Evolutionary conservation across 352 stramenopile species (phyloP).

Genomic region (Peronospora belbahrii): DNA sequence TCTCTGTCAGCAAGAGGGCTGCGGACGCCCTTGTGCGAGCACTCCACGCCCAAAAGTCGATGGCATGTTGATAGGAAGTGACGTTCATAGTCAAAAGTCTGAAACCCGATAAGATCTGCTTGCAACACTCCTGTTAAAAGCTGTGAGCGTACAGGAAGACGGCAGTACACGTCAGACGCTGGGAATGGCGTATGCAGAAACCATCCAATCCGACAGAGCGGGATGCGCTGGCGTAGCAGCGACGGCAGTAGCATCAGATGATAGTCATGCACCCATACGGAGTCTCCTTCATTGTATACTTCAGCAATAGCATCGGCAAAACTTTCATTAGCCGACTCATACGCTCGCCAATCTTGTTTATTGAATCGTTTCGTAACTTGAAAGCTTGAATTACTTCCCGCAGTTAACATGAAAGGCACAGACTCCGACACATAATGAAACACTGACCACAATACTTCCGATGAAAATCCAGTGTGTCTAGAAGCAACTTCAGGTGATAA

Average conservation of each 20-base stretch:
- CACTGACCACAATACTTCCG: constrained; percentile 87
- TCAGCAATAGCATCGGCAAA: constrained; percentile 82
- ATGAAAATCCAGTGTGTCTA: constrained; percentile 84
- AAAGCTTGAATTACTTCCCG: constrained; percentile 29
- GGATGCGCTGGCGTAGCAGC: constrained; percentile 69
- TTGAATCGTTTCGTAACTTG: constrained; percentile 75
- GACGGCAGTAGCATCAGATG: constrained; percentile 86
- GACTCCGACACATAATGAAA: constrained; percentile 87
- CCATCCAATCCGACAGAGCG: constrained; percentile 72
- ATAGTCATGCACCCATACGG: constrained; percentile 88
- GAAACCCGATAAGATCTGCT: constrained; percentile 79
- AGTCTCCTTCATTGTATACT: constrained; percentile 85
- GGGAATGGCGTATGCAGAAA: constrained; percentile 88
- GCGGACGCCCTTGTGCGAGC: constrained; percentile 67
- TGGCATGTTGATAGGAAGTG: constrained; percentile 84
- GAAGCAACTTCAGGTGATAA: constrained; percentile 74
- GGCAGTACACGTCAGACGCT: constrained; percentile 79
- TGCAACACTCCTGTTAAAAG: constrained; percentile 72
- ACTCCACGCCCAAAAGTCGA: constrained; percentile 61
- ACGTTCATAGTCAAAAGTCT: constrained; percentile 87
- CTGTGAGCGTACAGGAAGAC: constrained; percentile 70
- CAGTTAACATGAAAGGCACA: constrained; percentile 38
- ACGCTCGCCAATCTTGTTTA: constrained; percentile 83
- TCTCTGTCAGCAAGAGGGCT: constrained; percentile 61
- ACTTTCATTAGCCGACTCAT: constrained; percentile 81